phyloP scores from a whole-genome alignment of 2,329 filamentous ascomycete genomes.

The Apiospora saccharicola region DNA sequence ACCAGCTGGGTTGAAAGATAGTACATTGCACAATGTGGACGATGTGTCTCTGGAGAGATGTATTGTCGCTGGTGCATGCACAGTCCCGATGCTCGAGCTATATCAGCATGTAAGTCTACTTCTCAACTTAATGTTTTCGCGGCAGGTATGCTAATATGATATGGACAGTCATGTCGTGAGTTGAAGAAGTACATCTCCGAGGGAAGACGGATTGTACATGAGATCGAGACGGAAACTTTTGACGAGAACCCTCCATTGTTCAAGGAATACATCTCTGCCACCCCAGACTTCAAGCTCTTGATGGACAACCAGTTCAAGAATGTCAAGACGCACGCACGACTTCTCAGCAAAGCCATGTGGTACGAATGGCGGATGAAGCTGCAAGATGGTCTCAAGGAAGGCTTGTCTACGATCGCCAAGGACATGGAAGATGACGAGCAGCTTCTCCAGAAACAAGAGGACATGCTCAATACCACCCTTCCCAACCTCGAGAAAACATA shows the following conservation, averaged over 20 bases:
- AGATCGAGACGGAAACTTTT: conserved; percentile 88
- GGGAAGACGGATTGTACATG: conserved; percentile 85
- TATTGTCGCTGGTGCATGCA: conserved; percentile 89
- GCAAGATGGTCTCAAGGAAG: conserved; percentile 80
- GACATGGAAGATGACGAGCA: conserved; percentile 80
- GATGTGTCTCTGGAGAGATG: conserved; percentile 74
- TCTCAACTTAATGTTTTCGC: conserved; percentile 1
- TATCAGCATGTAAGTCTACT: conserved; percentile 78
- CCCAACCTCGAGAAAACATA: conserved; percentile 70
- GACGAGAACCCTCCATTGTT: conserved; percentile 92
- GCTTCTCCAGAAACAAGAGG: conserved; percentile 71
- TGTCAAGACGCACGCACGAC: conserved; percentile 88
- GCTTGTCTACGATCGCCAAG: conserved; percentile 75
- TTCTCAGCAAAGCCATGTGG: conserved; percentile 95
- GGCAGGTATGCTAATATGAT: conserved; percentile 37
- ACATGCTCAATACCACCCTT: conserved; percentile 71
- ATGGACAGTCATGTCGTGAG: conserved; percentile 78
- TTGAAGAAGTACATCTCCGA: conserved; percentile 97
- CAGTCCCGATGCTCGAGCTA: conserved; percentile 89
- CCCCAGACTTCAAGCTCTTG: conserved; percentile 80
- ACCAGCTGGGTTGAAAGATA: conserved; percentile 56
- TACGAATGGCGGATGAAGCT: conserved; percentile 97
- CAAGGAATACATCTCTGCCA: conserved; percentile 86
- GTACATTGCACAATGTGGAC: conserved; percentile 52
- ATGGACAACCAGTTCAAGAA: conserved; percentile 99